Evolutionary conservation across 2,329 filamentous ascomycete genomes (phyloP).

Genomic region (Sclerotinia sclerotiorum): DNA sequence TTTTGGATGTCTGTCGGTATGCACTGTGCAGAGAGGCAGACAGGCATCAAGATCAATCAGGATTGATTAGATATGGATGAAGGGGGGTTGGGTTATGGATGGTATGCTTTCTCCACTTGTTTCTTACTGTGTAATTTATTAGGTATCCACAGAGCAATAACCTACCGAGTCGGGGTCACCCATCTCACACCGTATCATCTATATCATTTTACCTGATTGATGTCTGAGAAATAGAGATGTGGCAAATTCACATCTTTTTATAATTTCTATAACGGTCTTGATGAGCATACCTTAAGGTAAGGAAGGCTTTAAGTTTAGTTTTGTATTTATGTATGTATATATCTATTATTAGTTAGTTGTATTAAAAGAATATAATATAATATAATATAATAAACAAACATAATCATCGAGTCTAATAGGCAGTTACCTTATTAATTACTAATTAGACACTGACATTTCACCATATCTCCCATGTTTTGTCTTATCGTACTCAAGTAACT

Average conservation of each 20-base stretch:
- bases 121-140: not conserved
- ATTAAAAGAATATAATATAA: not conserved
- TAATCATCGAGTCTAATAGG: not conserved
- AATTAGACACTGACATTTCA: not conserved
- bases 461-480: not conserved
- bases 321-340: not conserved
- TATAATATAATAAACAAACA: not conserved
- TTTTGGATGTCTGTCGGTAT: not conserved
- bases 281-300: too few species aligned
- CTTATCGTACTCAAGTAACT: not conserved
- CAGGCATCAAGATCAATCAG: not conserved
- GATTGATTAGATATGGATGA: not conserved
- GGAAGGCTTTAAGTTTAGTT: too few species aligned
- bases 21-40: too few species aligned
- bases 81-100: not conserved
- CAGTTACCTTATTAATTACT: too few species aligned
- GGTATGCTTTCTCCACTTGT: not conserved
- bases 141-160: not conserved
- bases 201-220: too few species aligned
- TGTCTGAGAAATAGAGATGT: not conserved
- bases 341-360: slow-evolving; percentile 1
- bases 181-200: not conserved
- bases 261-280: too few species aligned
- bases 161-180: not conserved
- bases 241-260: not conserved